These are phyloP conservation scores for Tubosaeta sp. DNA, from an alignment of 768 basidiomycete species.

Conservation along the genomic window DNA sequence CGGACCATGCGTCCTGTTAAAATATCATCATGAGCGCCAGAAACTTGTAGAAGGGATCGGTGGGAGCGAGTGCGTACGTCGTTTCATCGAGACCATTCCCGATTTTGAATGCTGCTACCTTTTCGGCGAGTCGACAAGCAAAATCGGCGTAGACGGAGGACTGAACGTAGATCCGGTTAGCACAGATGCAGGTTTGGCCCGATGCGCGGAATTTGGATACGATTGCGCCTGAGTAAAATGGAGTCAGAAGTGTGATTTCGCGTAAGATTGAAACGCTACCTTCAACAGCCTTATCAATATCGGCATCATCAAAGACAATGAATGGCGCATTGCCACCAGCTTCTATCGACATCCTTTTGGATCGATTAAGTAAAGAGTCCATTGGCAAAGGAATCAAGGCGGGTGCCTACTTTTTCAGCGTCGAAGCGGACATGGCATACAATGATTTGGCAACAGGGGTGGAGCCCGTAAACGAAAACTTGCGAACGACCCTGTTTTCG, in stretches of 20 bases:
- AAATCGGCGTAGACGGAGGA: constrained; percentile 90
- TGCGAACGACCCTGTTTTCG: constrained; percentile 79
- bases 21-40: neutral
- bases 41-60: neutral
- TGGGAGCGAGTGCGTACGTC: constrained; percentile 45
- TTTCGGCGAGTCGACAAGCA: constrained; percentile 78
- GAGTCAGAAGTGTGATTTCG: neutral
- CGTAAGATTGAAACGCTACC: constrained; percentile 37
- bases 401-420: constrained; percentile 69
- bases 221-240: constrained; percentile 50
- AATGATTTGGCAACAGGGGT: constrained; percentile 76
- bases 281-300: constrained; percentile 87
- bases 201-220: constrained; percentile 74
- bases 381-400: neutral
- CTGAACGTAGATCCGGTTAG: constrained; percentile 92
- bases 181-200: constrained; percentile 85
- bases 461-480: constrained; percentile 90
- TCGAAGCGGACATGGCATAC: constrained; percentile 67
- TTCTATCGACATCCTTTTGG: constrained; percentile 62
- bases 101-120: constrained; percentile 78
- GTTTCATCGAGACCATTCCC: constrained; percentile 81
- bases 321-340: constrained; percentile 95
- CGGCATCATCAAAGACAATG: constrained; percentile 95
- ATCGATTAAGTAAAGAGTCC: neutral
- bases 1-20: constrained; percentile 82